A percentile compares a stretch with the other conserved stretches of the same genome.
Evolutionary conservation across 1,284 basidiomycete genomes (phyloP).

Genomic region (Papiliotrema laurentii): DNA sequence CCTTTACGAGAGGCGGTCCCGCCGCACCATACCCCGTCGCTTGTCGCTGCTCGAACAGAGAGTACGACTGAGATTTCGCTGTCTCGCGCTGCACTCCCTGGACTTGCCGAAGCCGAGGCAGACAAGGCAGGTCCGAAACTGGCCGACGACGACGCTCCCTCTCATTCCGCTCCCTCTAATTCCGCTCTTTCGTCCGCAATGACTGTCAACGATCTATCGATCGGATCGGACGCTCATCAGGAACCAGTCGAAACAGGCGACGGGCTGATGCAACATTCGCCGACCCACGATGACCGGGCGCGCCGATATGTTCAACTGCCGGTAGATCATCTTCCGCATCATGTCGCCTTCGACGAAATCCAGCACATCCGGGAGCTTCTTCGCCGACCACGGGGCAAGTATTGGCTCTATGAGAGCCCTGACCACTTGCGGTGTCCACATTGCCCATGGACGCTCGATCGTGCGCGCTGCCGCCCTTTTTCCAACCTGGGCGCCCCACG

Average conservation of each 20-base stretch:
- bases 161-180: background rate
- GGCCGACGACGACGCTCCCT: too few relatives aligned
- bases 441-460: background rate
- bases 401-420: background rate
- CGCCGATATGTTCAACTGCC: background rate
- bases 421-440: background rate
- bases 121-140: background rate
- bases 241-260: background rate
- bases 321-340: background rate
- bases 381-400: background rate
- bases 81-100: background rate
- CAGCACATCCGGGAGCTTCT: background rate
- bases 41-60: background rate
- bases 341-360: background rate
- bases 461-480: background rate
- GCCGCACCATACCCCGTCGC: background rate
- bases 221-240: background rate
- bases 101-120: background rate
- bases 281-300: background rate
- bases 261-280: background rate
- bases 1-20: background rate
- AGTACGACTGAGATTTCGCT: background rate
- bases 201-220: background rate
- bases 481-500: background rate
- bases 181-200: background rate